Evolutionary conservation across 2,329 filamentous ascomycete genomes (phyloP), one percentile per base, ranked within the genome.

Genomic region (Hypoxylon sp.): DNA sequence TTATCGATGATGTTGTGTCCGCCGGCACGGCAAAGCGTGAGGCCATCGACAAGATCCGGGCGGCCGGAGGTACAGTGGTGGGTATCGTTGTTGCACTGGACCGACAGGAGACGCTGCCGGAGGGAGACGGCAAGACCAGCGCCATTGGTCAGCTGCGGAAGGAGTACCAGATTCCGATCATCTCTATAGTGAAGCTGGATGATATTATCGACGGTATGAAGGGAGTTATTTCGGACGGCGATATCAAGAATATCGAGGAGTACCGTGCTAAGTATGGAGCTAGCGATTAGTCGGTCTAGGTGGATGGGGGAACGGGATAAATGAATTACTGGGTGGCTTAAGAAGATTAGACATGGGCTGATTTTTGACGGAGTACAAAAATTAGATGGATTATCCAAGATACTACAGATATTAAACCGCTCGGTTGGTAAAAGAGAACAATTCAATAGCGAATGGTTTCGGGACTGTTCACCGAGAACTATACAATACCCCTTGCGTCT

Each of bases 1-100:
- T 99, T 72, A 90, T 99, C 41, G 96, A 99, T 83, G 96, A 98
- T 81, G 95, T 99, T 61, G 95, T 98, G 75, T 97, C 94, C 0
- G 95, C 94, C 0, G 96, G 96, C 27, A 98, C 94, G 1, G 96
- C 96, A 41, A 94, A 97, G 82, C 87, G 94, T 63, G 94, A 98
- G 79, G 93, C 95, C 12, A 94, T 98, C 65, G 89, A 89, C 58
- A 96, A 97, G 79, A 97, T 98, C 77, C 86, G 89, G 73, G 88
- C 88, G 73, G 91, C 97, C 77, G 96, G 95, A 2, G 96, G 95
- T 1, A 88, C 87, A 53, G 88, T 98, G 21, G 91, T 91, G 2
- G 95, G 94, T 29, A 94, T 98, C 61, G 87, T 97, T 19, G 91
- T 99, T 30, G 92, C 94, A 2, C 85, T 97, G 71, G 93, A 97